Evolutionary conservation across 75 land plant genomes (phyloP), one percentile per base, ranked within the genome.

Genomic region (Pinus taeda): DNA sequence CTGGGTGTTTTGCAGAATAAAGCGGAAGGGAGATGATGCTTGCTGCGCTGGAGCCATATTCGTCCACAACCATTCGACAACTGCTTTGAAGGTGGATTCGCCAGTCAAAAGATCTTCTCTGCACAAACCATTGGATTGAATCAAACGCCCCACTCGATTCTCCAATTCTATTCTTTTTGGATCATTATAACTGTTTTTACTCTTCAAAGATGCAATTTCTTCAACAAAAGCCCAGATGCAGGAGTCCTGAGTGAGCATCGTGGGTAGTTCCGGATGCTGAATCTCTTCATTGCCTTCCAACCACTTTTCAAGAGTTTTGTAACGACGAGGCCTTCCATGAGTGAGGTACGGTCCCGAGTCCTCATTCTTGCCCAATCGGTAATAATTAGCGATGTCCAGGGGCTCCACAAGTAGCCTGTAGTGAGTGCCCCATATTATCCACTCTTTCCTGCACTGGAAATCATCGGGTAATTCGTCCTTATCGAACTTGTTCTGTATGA

Each of bases 341-440:
- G 63, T 33, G 79, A 82, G 55, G 64, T 90, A 90, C 2, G 86
- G 79, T n/a, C 94, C 92, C 4, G 94, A 82, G 58, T 86, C 92
- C 29, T 84, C 87, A 21, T 85, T 87, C 81, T 79, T 85, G 1
- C 56, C 70, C 42, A 80, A 87, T 9, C 92, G 74, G 60, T 92
- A 92, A 81, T 86, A 88, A 76, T 92, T 84, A 36, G 94, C 92
- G 20, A 92, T 90, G 75, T 92, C 92, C 37, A 92, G 74, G 57
- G 90, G 94, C 82, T 92, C 94, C n/a, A 90, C 88, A 0, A 90
- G 60, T 18, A 79, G 81, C 39, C 94, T 71, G 69, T 77, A 92
- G 22, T 12, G 67, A 60, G 88, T 90, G 2, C 83, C 90, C 17
- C 84, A 75, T 1, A 82, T 74, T 56, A 92, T 75, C 90, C 88